phyloP scores from a whole-genome alignment of 176 grass and related monocot species.

The Triticum urartu region DNA sequence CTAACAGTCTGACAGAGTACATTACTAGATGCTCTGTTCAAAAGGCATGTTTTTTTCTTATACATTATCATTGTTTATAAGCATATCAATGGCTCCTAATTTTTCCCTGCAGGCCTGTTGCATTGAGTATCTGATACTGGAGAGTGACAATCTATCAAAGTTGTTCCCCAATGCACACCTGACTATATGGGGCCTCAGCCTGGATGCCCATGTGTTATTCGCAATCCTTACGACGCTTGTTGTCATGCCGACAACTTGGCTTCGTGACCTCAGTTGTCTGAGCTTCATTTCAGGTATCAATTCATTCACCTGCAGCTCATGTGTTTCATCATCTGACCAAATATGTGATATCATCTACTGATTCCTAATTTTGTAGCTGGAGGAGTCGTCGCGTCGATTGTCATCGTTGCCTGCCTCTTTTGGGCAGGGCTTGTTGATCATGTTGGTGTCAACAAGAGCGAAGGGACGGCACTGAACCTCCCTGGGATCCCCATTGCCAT shows the following conservation, averaged over 20 bases:
- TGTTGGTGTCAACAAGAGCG: conserved; percentile 43
- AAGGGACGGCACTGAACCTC: conserved; percentile 44
- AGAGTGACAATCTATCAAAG: conserved; percentile 64
- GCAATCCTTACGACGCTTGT: conserved; percentile 52
- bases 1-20: neutral
- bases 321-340: neutral
- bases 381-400: conserved; percentile 63
- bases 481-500: conserved; percentile 63
- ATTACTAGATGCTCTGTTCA: too few relatives aligned
- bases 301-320: neutral
- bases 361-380: conserved; percentile 44
- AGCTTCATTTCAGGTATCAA: conserved; percentile 66
- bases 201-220: conserved; percentile 52
- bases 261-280: conserved; percentile 57
- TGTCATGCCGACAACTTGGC: conserved; percentile 69
- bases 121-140: conserved; percentile 68
- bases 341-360: neutral
- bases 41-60: too few relatives aligned
- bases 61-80: neutral
- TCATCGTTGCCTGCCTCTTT: conserved; percentile 51
- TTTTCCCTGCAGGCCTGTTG: conserved; percentile 50
- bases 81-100: neutral
- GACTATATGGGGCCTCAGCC: conserved; percentile 27
- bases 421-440: conserved; percentile 71
- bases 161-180: conserved; percentile 61